Base-by-base conservation (phyloP, 2,329 filamentous ascomycete genomes). In the Seiridium unicorne region DNA sequence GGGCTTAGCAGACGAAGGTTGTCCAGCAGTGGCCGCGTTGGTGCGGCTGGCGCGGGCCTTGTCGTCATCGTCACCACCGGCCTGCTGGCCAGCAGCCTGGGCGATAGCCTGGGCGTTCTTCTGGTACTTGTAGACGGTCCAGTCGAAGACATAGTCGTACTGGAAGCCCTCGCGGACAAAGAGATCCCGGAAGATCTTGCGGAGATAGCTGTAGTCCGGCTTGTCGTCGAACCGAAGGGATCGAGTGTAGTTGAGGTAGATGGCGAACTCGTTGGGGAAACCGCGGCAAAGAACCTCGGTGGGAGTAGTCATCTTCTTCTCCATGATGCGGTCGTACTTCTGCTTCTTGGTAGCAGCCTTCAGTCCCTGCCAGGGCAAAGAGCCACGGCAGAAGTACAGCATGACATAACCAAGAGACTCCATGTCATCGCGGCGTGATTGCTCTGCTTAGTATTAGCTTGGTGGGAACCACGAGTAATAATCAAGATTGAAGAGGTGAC, bases 241-340 rank as follows among this genome's bases (percentile, higher is more conserved):
- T 64, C 95, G 92, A 58, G 94, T 98, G 85, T 99, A 98, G 89
- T 98, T 98, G 65, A 99, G 86, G 79, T 99, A 99, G 78, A 98
- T 98, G 82, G 94, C 93, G 71, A 99, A 99, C 81, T 99, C 95
- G 78, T 98, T 97, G 70, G 95, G 95, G 84, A 99, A 98, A 68
- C 95, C 95, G 77, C 94, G 93, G 89, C 95, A 99, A 55, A 99
- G 91, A 54, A 97, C 93, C 80, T 99, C 94, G 69, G 94, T 98
- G 7, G 95, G 93, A 3, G 95, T 99, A 11, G 95, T 99, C 95
- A 98, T 98, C 92, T 99, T 99, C 89, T 99, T 99, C 86, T 99
- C 95, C 94, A 98, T 98, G 81, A 99, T 99, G 66, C 94, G 89
- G 81, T 99, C 95, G 76, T 99, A 98, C 84, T 99, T 99, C 83